Base-by-base conservation (phyloP, 371 early-diverging fungal species). In the Mortierella sp. region DNA sequence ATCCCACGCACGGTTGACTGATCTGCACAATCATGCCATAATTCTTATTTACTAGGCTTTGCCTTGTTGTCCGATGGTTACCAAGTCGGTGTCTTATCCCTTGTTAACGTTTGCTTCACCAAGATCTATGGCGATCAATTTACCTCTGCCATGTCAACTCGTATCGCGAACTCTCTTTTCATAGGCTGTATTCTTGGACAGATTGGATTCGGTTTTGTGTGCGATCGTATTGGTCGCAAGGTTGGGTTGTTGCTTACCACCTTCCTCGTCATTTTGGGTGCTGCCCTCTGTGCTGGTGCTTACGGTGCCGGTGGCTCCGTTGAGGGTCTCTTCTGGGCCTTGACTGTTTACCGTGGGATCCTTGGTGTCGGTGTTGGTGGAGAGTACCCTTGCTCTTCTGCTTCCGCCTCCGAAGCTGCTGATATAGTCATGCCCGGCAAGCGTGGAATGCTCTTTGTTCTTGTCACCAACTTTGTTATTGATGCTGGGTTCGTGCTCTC, bases 261-360 rank as follows among this genome's bases (percentile, higher is more conserved):
- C 1, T 49, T 84, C 49, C 64, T 88, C 66, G 86, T 88, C 61
- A 86, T 87, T 65, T 22, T 89, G 17, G 87, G 88, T 49, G 86
- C 85, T 54, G 85, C 85, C 19, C 72, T 88, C 57, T 85, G 85
- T 42, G 76, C 85, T 17, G 87, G 76, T 23, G 64, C 82, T 8
- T 82, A 82, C 47, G 82, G 82, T 9, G 66, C 68, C 28, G 34
- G 63, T 17, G 77, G 77, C 5, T 82, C 82, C 29, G 62, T 82
- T 32, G 73, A 76, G 63, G 89, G 88, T 4, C 61, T 90, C 15
- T 83, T 90, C 60, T 90, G 90, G 90, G 88, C 88, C 72, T 74
- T 90, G 86, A 86, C 89, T 19, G 64, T 90, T 37, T 81, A 87
- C 35, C 84, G 90, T 62, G 90, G 90, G 57, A 83, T 90, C n/a